Conservation (phyloP, 2,329 filamentous ascomycete genomes). For the Biscogniauxia sp. region DNA sequence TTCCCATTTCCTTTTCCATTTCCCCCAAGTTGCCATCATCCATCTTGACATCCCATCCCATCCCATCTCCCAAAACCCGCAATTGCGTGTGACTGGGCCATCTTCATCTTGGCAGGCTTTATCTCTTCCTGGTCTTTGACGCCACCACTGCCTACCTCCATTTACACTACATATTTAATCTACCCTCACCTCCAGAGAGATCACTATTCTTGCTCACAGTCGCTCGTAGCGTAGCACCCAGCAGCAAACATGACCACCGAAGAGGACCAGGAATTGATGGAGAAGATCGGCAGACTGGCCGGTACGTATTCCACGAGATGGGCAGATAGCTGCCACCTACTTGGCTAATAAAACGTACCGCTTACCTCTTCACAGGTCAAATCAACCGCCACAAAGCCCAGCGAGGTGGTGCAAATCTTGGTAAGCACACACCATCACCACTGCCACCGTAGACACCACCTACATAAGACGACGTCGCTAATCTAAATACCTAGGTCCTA, state of each 20-base stretch:
- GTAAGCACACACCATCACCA: conserved; percentile 10
- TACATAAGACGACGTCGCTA: conserved; percentile 3
- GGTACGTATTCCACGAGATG: conserved; percentile 34
- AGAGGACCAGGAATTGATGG: conserved; percentile 53
- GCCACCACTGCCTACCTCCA: not conserved
- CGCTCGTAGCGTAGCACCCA: conserved; percentile 4
- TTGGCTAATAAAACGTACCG: not conserved
- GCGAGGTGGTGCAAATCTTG: conserved; percentile 41
- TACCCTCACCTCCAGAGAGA: not conserved
- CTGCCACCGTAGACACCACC: not conserved
- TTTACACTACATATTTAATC: too few species aligned
- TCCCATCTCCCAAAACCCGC: not conserved
- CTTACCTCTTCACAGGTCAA: conserved; percentile 54
- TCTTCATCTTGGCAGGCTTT: not conserved
- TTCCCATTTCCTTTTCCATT: not conserved
- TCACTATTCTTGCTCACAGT: not conserved
- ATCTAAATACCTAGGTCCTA: conserved; percentile 13
- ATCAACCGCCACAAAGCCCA: conserved; percentile 78
- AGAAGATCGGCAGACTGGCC: conserved; percentile 51
- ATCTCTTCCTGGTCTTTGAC: not conserved
- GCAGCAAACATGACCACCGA: conserved; percentile 24
- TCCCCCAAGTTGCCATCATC: not conserved
- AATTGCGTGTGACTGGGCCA: not conserved
- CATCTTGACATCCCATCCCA: not conserved
- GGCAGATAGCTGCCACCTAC: conserved; percentile 5